Conservation (phyloP, 352 stramenopile species). For the Globisporangium yorkense region DNA sequence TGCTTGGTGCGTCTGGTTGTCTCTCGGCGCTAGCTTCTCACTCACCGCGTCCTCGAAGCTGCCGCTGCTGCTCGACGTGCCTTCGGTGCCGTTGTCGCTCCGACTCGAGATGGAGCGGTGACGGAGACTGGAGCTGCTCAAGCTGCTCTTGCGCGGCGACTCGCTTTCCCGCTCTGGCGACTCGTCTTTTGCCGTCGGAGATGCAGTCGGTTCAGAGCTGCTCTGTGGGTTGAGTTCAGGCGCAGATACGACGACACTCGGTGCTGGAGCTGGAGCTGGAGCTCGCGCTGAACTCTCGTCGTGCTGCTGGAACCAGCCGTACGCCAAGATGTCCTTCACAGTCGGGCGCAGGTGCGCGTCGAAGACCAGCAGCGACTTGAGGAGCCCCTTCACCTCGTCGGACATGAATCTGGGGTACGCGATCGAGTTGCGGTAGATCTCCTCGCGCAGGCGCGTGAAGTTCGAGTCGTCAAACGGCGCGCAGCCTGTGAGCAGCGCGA, state of each 20-base stretch:
- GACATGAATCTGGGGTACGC: constrained; percentile 61
- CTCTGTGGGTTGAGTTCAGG: not conserved
- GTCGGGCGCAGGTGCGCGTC: constrained; percentile 57
- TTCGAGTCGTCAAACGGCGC: constrained; percentile 76
- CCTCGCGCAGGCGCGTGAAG: constrained; percentile 51
- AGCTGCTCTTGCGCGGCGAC: constrained; percentile 9
- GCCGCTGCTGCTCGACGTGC: constrained; percentile 49
- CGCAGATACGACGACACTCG: no score
- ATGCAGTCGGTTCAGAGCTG: not conserved
- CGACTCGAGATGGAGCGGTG: constrained; percentile 39
- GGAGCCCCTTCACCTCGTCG: constrained; percentile 50
- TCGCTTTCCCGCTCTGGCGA: not conserved
- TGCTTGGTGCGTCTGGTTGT: constrained; percentile 16
- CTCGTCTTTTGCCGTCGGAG: not conserved
- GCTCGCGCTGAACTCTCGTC: not conserved
- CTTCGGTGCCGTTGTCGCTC: constrained; percentile 35
- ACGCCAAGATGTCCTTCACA: constrained; percentile 49
- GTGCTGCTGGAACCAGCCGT: constrained; percentile 45
- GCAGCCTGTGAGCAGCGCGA: constrained; percentile 75
- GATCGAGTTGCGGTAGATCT: constrained; percentile 66
- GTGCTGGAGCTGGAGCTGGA: no score
- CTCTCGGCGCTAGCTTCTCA: not conserved
- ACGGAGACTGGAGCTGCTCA: not conserved
- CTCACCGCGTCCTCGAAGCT: constrained; percentile 30
- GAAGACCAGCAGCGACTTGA: constrained; percentile 60